These are phyloP conservation scores for Flaveria bidentis DNA, from an alignment of 129 eudicot species.

Conservation along the genomic window DNA sequence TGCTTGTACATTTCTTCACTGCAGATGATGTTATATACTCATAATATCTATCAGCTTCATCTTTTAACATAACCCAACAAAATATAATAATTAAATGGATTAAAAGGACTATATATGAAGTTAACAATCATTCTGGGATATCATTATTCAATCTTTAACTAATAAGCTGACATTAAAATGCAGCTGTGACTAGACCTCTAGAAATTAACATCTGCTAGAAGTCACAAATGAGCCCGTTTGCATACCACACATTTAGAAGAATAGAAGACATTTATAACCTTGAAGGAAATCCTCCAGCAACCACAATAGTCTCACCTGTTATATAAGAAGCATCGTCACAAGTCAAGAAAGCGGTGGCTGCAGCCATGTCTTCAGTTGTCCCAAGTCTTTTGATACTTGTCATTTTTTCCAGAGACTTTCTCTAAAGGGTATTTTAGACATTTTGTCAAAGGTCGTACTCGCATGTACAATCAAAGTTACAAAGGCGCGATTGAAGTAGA, in stretches of 20 bases:
- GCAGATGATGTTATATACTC: too few species aligned
- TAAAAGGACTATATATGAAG: too few species aligned
- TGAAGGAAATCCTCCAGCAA: conserved; percentile 86
- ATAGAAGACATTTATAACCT: conserved; percentile 43
- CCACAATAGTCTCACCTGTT: conserved; percentile 89
- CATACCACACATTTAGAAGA: background rate
- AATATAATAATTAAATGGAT: too few species aligned
- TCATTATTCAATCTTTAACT: too few species aligned
- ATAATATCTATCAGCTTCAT: too few species aligned
- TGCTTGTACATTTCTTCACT: too few species aligned
- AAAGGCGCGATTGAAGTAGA: background rate
- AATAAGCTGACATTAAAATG: too few species aligned
- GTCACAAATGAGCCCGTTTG: background rate
- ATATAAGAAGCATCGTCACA: conserved; percentile 93
- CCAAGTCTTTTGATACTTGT: conserved; percentile 77
- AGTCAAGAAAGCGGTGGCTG: conserved; percentile 86
- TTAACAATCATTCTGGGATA: too few species aligned
- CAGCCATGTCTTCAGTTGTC: conserved; percentile 90
- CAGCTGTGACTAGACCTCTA: too few species aligned
- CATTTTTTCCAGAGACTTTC: conserved; percentile 55
- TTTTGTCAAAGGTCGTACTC: background rate
- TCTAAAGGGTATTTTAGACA: conserved; percentile 36
- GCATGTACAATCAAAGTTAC: background rate
- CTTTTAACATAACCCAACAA: too few species aligned
- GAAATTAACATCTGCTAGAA: background rate